Base-by-base conservation (phyloP, 805 yeast species). In the Candida saitoana region DNA sequence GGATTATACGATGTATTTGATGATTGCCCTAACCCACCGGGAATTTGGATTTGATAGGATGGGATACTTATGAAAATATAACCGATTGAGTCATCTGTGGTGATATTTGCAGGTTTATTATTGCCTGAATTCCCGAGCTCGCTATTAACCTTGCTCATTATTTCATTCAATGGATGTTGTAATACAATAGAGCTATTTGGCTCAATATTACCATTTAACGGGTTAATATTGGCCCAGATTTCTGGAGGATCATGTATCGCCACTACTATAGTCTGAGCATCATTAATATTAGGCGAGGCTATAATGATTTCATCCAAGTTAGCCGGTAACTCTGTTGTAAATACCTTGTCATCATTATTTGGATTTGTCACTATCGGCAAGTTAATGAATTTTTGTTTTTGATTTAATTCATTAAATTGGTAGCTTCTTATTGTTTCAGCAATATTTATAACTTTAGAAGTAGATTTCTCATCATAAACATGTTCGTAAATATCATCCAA, bases 161-260 rank as follows among this genome's bases (percentile, higher is more conserved):
- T 74, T 50, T 77, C 76, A 11, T 54, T 46, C 25, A 79, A 57
- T 1, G 91, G 81, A 33, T 87, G 82, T 52, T 89, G 96, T 34
- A 86, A 77, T 16, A 88, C 76, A 3, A 86, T 76, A 2, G 96
- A 80, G 1, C 84, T 76, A 36, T 78, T 74, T 12, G 89, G 71
- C 48, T 87, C 87, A 29, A 91, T 76, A 38, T 77, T 71, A 5
- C 98, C 98, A 7, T 85, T 79, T 4, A 81, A 62, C 0, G 96
- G 87, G 57, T 88, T 89, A 31, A 82, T 67, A 49, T 82, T 79
- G 2, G 95, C 96, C 96, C 96, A 89, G 5, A 93, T 74, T 45
- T 88, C 90, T 5, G 96, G 87, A 2, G 97, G 87, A 55, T 90
- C 98, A 61, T 90, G 98, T 15, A 90, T 79, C 5, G 87, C 59